A percentile compares a stretch with the other conserved stretches of the same genome.
phyloP scores from a whole-genome alignment of 345 rosid species.

The Eucalyptus marginata region DNA sequence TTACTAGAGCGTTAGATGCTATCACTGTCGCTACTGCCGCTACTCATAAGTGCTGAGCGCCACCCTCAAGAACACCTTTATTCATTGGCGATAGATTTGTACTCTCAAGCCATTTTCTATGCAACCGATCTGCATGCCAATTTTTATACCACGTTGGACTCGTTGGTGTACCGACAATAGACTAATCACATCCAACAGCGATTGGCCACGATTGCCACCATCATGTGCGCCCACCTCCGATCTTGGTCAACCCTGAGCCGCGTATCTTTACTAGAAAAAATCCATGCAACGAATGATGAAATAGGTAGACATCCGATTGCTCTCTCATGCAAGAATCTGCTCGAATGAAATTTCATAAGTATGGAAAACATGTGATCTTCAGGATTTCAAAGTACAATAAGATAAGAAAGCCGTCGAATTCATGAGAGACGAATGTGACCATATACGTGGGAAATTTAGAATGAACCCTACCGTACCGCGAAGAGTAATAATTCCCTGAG shows the following conservation, averaged over 20 bases:
- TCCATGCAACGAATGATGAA: background rate
- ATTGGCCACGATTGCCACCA: background rate
- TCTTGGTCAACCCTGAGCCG: background rate
- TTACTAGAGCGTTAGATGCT: background rate
- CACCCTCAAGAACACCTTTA: background rate
- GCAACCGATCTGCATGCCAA: background rate
- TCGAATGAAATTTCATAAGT: background rate
- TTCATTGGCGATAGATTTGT: background rate
- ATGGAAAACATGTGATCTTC: background rate
- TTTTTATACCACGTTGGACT: background rate
- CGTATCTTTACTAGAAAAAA: background rate
- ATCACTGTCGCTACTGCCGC: background rate
- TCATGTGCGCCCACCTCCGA: background rate
- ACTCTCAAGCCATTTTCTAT: background rate
- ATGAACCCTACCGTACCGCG: too few relatives aligned
- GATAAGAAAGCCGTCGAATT: background rate
- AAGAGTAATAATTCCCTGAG: background rate
- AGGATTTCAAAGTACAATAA: background rate
- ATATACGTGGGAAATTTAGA: background rate
- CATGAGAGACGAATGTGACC: background rate
- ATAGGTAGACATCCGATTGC: background rate
- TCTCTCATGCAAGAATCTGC: background rate
- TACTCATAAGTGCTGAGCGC: background rate
- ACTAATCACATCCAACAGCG: background rate
- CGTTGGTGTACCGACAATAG: background rate